These are phyloP conservation scores for Hemileccinum rubropunctum DNA, from an alignment of 768 basidiomycete species.

Conservation along the genomic window DNA sequence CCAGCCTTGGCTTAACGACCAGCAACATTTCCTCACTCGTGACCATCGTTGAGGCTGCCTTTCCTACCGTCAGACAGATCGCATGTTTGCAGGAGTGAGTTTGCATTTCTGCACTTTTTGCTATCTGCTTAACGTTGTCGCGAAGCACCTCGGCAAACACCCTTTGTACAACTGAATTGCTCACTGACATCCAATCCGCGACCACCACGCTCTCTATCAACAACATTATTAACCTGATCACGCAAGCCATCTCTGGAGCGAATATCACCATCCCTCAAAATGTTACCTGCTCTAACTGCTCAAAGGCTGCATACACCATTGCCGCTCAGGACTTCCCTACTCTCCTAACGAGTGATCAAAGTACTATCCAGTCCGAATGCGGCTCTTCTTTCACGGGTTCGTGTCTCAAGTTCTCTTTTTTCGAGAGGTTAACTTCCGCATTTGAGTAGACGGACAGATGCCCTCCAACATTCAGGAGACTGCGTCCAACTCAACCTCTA, in stretches of 20 bases:
- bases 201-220: constrained; percentile 20
- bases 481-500: constrained; percentile 23
- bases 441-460: constrained; percentile 28
- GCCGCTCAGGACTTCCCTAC: constrained; percentile 36
- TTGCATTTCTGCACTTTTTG: not conserved
- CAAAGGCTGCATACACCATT: constrained; percentile 51
- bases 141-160: constrained; percentile 36
- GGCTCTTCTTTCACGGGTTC: constrained; percentile 53
- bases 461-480: constrained; percentile 26
- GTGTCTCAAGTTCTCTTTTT: constrained; percentile 11
- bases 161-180: constrained; percentile 57
- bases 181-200: constrained; percentile 49
- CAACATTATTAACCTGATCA: constrained; percentile 16
- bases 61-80: constrained; percentile 55
- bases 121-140: not conserved
- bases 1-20: constrained; percentile 21
- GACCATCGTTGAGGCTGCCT: constrained; percentile 46
- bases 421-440: not conserved
- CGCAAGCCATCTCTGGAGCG: constrained; percentile 6
- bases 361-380: constrained; percentile 37
- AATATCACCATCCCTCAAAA: constrained; percentile 29
- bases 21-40: constrained; percentile 25
- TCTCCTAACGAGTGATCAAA: constrained; percentile 25
- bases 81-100: constrained; percentile 67
- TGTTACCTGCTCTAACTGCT: constrained; percentile 51